Evolutionary conservation across 805 yeast genomes (phyloP).

Genomic region (Sugiyamaella boreocaroliniensis): DNA sequence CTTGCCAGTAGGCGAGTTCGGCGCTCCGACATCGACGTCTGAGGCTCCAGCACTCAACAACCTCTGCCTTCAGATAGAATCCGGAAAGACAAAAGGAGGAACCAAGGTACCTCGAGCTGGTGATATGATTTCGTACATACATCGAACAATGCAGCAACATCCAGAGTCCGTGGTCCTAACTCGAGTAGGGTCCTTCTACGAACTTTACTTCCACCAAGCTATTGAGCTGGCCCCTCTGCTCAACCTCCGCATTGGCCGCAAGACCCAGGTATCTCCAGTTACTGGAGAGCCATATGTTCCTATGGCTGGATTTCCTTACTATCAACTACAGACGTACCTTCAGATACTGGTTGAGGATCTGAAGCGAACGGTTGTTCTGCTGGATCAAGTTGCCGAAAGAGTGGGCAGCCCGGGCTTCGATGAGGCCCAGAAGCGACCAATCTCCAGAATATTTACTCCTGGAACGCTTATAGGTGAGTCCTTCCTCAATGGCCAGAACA

Average conservation of each 20-base stretch:
- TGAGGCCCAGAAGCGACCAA: slow-evolving; percentile 50
- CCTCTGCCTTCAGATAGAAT: background rate
- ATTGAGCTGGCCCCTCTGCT: slow-evolving; percentile 59
- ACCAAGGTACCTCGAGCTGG: background rate
- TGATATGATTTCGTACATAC: slow-evolving; percentile 9
- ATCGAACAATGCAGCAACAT: slow-evolving; percentile 35
- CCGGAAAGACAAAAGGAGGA: background rate
- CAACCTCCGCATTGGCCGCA: slow-evolving; percentile 44
- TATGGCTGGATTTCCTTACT: slow-evolving; percentile 88
- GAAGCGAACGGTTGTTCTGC: slow-evolving; percentile 21
- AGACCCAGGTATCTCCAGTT: slow-evolving; percentile 22
- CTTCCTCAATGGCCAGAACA: slow-evolving; percentile 62
- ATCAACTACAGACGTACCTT: slow-evolving; percentile 64
- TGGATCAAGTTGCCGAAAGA: slow-evolving; percentile 27
- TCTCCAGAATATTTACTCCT: slow-evolving; percentile 78
- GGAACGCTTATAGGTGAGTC: slow-evolving; percentile 89
- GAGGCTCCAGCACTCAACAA: background rate
- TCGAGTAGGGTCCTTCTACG: slow-evolving; percentile 53
- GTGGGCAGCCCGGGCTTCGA: slow-evolving; percentile 19
- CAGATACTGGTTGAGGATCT: slow-evolving; percentile 64
- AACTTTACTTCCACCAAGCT: slow-evolving; percentile 83
- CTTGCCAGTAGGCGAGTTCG: background rate
- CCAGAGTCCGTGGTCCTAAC: slow-evolving; percentile 56
- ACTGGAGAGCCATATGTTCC: slow-evolving; percentile 37
- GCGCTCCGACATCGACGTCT: background rate